These are phyloP conservation scores for Ganoderma sinense DNA, from an alignment of 1,284 basidiomycete genomes.

Conservation along the genomic window DNA sequence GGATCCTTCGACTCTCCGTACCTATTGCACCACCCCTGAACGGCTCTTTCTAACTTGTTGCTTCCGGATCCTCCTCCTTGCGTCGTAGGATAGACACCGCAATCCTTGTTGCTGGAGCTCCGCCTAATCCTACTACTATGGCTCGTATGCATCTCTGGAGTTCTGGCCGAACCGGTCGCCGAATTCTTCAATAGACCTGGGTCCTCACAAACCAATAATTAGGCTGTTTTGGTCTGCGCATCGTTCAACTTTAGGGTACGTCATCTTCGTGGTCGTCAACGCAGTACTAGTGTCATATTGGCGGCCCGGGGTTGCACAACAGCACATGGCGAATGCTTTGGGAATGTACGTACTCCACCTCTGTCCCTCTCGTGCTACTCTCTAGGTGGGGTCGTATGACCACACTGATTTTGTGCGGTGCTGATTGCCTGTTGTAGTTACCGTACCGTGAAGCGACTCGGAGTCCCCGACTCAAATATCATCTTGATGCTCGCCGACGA, in stretches of 20 bases:
- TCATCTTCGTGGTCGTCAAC: not conserved
- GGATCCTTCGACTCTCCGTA: not conserved
- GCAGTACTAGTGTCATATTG: too few relatives aligned
- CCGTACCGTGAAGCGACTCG: slow-evolving; percentile 96
- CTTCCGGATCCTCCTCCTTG: not conserved
- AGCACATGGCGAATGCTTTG: slow-evolving; percentile 98
- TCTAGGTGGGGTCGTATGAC: too few relatives aligned
- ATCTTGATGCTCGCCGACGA: slow-evolving; percentile 99
- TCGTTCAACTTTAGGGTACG: slow-evolving; percentile 98
- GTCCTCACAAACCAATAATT: slow-evolving; percentile 94
- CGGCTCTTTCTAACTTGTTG: slow-evolving; percentile 1
- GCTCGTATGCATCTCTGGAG: slow-evolving; percentile 10
- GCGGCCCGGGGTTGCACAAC: too few relatives aligned
- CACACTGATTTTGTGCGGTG: too few relatives aligned
- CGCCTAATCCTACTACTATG: slow-evolving; percentile 19
- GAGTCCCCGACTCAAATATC: slow-evolving; percentile 98
- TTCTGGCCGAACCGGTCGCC: slow-evolving; percentile 23
- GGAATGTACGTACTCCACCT: slow-evolving; percentile 82
- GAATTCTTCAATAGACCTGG: slow-evolving; percentile 34
- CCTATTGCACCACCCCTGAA: not conserved
- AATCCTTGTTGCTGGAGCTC: not conserved
- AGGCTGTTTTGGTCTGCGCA: slow-evolving; percentile 96
- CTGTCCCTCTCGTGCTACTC: too few relatives aligned
- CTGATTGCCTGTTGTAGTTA: slow-evolving; percentile 66
- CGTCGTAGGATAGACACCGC: slow-evolving; percentile 8